Percentiles rank a stretch among this genome's conserved stretches.
Evolutionary conservation across 176 grass and related monocot species (phyloP).

Genomic region (Tillandsia leiboldiana): DNA sequence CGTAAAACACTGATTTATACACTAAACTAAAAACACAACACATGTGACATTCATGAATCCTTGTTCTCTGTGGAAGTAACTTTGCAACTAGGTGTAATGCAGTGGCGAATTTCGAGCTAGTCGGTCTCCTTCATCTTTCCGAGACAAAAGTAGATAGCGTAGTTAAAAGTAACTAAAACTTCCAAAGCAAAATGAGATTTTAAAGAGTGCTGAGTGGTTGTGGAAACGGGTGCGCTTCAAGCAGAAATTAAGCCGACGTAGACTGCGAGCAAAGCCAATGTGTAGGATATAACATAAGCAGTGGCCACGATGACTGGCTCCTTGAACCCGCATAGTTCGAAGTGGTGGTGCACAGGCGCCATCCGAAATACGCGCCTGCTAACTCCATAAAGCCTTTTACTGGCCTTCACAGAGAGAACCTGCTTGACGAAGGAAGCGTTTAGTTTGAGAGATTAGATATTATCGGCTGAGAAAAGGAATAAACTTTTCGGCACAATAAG

Average conservation of each 20-base stretch:
- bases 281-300: constrained; percentile 64
- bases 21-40: no score
- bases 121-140: no score
- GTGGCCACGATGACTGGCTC: constrained; percentile 62
- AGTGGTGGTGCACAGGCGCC: constrained; percentile 40
- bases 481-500: constrained; percentile 3
- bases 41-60: no score
- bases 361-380: constrained; percentile 23
- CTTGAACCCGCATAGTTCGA: constrained; percentile 54
- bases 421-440: constrained; percentile 16
- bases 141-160: no score
- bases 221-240: constrained; percentile 19
- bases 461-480: neutral
- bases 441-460: neutral
- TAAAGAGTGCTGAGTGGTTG: neutral
- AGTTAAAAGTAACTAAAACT: no score
- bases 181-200: no score
- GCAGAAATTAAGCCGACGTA: constrained; percentile 77
- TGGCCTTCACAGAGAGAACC: constrained; percentile 38
- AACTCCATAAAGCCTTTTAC: constrained; percentile 24
- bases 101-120: no score
- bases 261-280: constrained; percentile 59
- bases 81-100: no score
- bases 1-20: no score
- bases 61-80: no score